These are phyloP conservation scores for Castanospermum australe DNA, from an alignment of 306 rosid genomes.

Conservation along the genomic window DNA sequence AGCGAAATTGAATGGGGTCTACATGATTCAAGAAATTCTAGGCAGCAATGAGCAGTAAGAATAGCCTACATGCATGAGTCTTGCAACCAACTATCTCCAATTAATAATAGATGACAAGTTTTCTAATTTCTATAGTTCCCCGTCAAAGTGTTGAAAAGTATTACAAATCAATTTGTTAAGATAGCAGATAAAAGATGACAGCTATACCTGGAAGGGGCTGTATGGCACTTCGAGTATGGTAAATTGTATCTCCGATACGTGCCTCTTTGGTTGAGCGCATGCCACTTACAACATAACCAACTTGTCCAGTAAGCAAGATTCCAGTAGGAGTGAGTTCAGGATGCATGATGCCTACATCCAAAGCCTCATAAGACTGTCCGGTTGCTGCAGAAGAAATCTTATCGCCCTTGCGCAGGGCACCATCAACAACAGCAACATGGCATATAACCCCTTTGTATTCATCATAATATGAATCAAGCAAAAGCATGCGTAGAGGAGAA, in stretches of 20 bases:
- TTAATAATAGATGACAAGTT: not conserved
- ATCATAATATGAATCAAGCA: constrained; percentile 89
- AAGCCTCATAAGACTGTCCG: constrained; percentile 69
- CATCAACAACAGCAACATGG: constrained; percentile 91
- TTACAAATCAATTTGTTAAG: not conserved
- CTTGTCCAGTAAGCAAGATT: constrained; percentile 85
- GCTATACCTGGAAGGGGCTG: constrained; percentile 77
- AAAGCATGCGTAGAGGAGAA: constrained; percentile 83
- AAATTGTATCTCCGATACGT: constrained; percentile 88
- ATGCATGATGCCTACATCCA: constrained; percentile 93
- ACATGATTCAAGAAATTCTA: not conserved
- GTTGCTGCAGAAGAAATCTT: constrained; percentile 79
- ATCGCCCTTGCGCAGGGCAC: constrained; percentile 78
- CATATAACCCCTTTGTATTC: constrained; percentile 94
- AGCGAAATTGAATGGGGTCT: not conserved
- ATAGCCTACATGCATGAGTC: constrained; percentile 1
- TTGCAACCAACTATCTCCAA: not conserved
- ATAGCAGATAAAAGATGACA: constrained; percentile 1
- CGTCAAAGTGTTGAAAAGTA: not conserved
- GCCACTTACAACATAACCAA: constrained; percentile 93
- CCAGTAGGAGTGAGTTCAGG: constrained; percentile 93
- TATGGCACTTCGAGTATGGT: constrained; percentile 48
- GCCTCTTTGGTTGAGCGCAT: constrained; percentile 99
- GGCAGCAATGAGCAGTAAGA: not conserved
- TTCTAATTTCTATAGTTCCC: not conserved